Conservation (phyloP, 805 yeast genomes). For the Wickerhamomyces hampshirensis region DNA sequence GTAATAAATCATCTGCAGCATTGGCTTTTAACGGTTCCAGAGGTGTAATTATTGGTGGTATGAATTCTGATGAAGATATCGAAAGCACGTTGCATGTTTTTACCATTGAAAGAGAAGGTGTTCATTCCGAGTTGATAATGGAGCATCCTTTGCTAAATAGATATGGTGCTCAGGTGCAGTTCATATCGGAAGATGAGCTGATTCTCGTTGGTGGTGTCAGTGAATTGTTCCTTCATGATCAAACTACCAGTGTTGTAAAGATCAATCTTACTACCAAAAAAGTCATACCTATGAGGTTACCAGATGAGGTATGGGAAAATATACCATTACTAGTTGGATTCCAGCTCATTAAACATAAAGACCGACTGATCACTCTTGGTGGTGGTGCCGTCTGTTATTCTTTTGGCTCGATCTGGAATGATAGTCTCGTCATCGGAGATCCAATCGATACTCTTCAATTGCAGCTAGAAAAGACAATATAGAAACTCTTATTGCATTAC, state of each 20-base stretch:
- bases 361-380: constrained; percentile 33
- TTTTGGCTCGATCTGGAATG: constrained; percentile 59
- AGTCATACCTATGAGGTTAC: constrained; percentile 27
- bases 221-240: constrained; percentile 29
- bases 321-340: constrained; percentile 53
- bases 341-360: constrained; percentile 29
- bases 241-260: constrained; percentile 32
- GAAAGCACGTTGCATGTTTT: constrained; percentile 32
- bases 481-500: too few relatives aligned
- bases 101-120: constrained; percentile 15
- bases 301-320: constrained; percentile 33
- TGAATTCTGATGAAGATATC: constrained; percentile 21
- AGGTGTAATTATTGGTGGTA: constrained; percentile 51
- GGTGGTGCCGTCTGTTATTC: constrained; percentile 86
- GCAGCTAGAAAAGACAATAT: too few relatives aligned
- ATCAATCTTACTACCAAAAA: constrained; percentile 22
- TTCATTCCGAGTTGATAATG: constrained; percentile 18
- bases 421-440: constrained; percentile 6
- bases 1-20: constrained; percentile 31
- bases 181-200: constrained; percentile 30
- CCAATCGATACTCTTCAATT: too few relatives aligned
- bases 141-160: constrained; percentile 34
- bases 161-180: constrained; percentile 42
- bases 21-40: constrained; percentile 27
- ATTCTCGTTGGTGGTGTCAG: constrained; percentile 58